These are phyloP conservation scores for Lophium mytilinum DNA, from an alignment of 495 filamentous ascomycete species.

Conservation along the genomic window DNA sequence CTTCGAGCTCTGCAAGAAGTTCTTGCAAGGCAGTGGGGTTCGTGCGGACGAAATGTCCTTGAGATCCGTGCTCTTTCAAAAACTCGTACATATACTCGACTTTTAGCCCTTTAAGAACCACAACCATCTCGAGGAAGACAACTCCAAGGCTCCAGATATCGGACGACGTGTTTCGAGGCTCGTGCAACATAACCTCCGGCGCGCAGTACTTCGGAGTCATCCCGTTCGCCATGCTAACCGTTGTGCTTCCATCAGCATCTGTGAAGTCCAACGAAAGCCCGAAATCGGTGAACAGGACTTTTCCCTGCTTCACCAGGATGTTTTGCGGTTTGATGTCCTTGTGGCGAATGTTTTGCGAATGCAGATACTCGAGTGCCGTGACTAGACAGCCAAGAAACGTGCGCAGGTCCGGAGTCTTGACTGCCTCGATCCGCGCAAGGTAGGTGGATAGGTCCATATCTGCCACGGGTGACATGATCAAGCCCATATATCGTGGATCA, in stretches of 20 bases:
- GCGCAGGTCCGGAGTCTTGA: conserved; percentile 7
- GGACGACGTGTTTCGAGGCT: conserved; percentile 23
- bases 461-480: conserved; percentile 31
- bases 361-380: conserved; percentile 32
- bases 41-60: background rate
- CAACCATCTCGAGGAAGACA: conserved; percentile 38
- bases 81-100: conserved; percentile 6
- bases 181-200: conserved; percentile 28
- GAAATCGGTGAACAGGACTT: conserved; percentile 38
- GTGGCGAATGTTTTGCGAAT: conserved; percentile 33
- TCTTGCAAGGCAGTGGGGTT: background rate
- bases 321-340: conserved; percentile 41
- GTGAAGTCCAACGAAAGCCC: conserved; percentile 32
- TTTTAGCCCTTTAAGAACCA: conserved; percentile 23
- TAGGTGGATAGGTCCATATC: conserved; percentile 27
- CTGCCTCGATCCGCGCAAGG: background rate
- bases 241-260: conserved; percentile 20
- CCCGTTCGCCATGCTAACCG: conserved; percentile 9
- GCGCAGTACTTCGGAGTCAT: conserved; percentile 26
- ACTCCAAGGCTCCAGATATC: conserved; percentile 40
- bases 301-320: conserved; percentile 32
- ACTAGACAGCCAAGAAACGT: conserved; percentile 38
- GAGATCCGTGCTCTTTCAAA: conserved; percentile 3
- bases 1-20: background rate
- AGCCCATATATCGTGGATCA: conserved; percentile 26